Conservation (phyloP, 805 yeast species). For the Wickerhamomyces sydowiorum region DNA sequence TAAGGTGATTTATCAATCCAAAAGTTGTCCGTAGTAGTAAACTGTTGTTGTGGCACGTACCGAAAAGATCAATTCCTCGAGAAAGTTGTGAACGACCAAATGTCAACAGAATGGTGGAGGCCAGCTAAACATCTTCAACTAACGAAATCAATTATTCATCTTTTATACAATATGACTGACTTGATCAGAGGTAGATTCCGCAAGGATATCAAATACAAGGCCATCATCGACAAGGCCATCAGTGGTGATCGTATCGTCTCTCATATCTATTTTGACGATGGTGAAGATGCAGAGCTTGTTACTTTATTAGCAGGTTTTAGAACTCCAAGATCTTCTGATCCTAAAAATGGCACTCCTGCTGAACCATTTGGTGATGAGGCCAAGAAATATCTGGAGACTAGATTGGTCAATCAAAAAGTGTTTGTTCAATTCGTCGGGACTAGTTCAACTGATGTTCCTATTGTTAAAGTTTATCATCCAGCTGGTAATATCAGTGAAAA, state of each 20-base stretch:
- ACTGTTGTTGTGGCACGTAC: background rate
- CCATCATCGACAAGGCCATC: slow-evolving; percentile 71
- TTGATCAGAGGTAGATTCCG: slow-evolving; percentile 22
- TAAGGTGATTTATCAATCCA: too few relatives aligned
- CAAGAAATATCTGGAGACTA: slow-evolving; percentile 53
- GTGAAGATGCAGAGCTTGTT: slow-evolving; percentile 52
- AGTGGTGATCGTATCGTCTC: slow-evolving; percentile 74
- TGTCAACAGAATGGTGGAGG: too few relatives aligned
- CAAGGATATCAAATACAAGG: slow-evolving; percentile 23
- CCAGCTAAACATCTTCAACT: background rate
- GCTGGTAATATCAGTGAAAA: slow-evolving; percentile 72
- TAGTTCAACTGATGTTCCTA: slow-evolving; percentile 53
- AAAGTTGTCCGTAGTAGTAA: too few relatives aligned
- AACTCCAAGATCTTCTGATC: slow-evolving; percentile 59
- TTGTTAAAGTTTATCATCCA: slow-evolving; percentile 60
- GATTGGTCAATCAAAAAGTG: slow-evolving; percentile 57
- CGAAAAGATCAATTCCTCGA: background rate
- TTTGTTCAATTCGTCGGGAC: slow-evolving; percentile 55
- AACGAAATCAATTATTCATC: background rate
- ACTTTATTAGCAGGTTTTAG: slow-evolving; percentile 69
- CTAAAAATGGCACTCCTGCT: slow-evolving; percentile 28
- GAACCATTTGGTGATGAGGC: slow-evolving; percentile 67
- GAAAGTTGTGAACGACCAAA: background rate
- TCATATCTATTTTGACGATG: slow-evolving; percentile 42
- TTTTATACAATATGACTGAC: slow-evolving; percentile 6